phyloP scores from a whole-genome alignment of 768 basidiomycete genomes.

The Agaricus subrufescens region DNA sequence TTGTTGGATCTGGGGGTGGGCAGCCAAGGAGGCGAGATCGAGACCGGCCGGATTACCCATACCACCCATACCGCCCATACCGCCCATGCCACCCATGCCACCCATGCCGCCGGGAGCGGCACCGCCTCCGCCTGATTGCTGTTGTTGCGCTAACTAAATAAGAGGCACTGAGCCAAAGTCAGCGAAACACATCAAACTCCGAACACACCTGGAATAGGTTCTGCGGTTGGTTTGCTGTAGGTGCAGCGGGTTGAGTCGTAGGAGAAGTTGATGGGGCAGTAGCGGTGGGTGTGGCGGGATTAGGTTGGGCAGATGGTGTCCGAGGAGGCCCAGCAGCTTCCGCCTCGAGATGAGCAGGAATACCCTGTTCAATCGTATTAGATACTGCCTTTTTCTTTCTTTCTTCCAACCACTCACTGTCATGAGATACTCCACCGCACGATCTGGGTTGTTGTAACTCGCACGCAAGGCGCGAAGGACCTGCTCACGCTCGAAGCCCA shows the following conservation, averaged over 20 bases:
- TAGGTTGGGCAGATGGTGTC: conserved; percentile 24
- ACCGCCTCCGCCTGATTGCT: conserved; percentile 29
- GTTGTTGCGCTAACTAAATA: conserved; percentile 67
- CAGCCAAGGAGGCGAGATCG: conserved; percentile 50
- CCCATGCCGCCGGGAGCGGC: neutral
- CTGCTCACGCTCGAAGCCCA: conserved; percentile 89
- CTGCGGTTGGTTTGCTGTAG: conserved; percentile 48
- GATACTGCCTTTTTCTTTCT: neutral
- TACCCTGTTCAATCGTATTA: conserved; percentile 50
- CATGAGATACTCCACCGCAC: conserved; percentile 98
- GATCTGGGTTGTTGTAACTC: conserved; percentile 95
- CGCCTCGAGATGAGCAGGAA: conserved; percentile 63
- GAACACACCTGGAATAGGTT: conserved; percentile 78
- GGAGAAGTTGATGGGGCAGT: conserved; percentile 28
- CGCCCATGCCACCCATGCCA: conserved; percentile 27
- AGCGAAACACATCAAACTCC: neutral
- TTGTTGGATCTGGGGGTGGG: conserved; percentile 64
- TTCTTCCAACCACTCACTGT: conserved; percentile 47
- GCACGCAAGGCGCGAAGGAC: conserved; percentile 84
- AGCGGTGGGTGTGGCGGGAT: conserved; percentile 21
- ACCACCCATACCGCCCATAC: conserved; percentile 14
- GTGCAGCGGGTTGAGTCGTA: conserved; percentile 18
- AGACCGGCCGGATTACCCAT: conserved; percentile 16
- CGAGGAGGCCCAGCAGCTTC: conserved; percentile 35
- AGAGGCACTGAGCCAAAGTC: neutral